Conservation (phyloP, 805 yeast species). For the Saturnispora gosingensis region DNA sequence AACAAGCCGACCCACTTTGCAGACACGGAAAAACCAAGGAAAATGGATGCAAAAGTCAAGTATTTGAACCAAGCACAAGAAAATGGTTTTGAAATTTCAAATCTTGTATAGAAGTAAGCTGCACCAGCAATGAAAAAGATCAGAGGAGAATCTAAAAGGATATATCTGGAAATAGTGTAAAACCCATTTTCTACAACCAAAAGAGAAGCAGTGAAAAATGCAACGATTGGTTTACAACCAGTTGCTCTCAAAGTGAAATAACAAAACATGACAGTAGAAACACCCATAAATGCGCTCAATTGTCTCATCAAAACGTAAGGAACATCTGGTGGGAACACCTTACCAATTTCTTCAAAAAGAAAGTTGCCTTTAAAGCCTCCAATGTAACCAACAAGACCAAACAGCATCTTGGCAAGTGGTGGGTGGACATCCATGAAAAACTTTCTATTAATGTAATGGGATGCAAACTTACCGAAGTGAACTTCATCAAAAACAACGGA, state of each 20-base stretch:
- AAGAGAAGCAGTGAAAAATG: conserved; percentile 46
- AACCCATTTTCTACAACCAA: conserved; percentile 59
- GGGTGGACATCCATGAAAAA: conserved; percentile 87
- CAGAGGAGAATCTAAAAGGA: conserved; percentile 68
- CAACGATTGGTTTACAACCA: conserved; percentile 58
- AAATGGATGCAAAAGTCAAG: conserved; percentile 54
- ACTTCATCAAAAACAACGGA: conserved; percentile 76
- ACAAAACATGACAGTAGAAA: conserved; percentile 53
- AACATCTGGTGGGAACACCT: conserved; percentile 42
- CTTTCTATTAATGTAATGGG: conserved; percentile 65
- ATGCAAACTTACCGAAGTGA: conserved; percentile 87
- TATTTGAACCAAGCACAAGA: conserved; percentile 47
- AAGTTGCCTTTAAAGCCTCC: conserved; percentile 71
- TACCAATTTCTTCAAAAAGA: conserved; percentile 58
- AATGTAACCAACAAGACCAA: conserved; percentile 56
- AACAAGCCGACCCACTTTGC: conserved; percentile 83
- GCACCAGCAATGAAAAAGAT: conserved; percentile 69
- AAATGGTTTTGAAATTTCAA: conserved; percentile 58
- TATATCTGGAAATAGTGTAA: conserved; percentile 66
- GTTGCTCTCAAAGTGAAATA: conserved; percentile 64
- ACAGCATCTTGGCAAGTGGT: conserved; percentile 74
- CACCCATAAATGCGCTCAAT: conserved; percentile 60
- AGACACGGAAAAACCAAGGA: conserved; percentile 63
- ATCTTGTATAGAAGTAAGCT: conserved; percentile 53
- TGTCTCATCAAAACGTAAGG: conserved; percentile 67